A percentile compares a stretch with the other conserved stretches of the same genome.
phyloP scores from a whole-genome alignment of 2,329 filamentous ascomycete species.

The Tolypocladium album region DNA sequence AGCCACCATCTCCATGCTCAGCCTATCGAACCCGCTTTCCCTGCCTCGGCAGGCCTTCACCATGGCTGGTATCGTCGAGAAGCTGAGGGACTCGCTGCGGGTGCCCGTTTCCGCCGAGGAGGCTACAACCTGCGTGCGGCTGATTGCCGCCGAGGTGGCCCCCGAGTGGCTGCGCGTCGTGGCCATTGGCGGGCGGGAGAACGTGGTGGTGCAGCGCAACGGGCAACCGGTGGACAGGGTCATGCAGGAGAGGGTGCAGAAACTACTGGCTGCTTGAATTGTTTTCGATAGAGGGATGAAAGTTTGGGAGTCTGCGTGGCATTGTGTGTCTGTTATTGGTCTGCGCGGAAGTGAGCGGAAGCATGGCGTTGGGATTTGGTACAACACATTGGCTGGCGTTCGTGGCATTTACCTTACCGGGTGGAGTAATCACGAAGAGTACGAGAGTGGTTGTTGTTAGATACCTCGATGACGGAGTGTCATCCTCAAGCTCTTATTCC shows the following conservation, averaged over 20 bases:
- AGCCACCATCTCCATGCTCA: constrained; percentile 56
- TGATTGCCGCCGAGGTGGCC: constrained; percentile 43
- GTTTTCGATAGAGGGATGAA: not conserved
- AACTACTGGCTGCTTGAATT: constrained; percentile 15
- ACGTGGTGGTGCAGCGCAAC: constrained; percentile 42
- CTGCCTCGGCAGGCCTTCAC: constrained; percentile 54
- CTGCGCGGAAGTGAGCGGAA: not conserved
- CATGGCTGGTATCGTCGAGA: constrained; percentile 51
- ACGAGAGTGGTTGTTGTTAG: not conserved
- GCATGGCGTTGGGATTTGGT: constrained; percentile 4
- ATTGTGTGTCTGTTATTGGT: not conserved
- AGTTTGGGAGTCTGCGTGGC: not conserved
- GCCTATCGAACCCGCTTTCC: constrained; percentile 35
- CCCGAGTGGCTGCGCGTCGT: constrained; percentile 46
- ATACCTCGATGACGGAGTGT: not conserved
- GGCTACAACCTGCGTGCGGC: constrained; percentile 34
- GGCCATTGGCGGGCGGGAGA: constrained; percentile 40
- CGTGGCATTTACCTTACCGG: not conserved
- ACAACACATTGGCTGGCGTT: constrained; percentile 1
- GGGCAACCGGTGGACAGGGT: constrained; percentile 26
- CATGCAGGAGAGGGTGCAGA: constrained; percentile 25
- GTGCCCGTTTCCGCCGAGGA: constrained; percentile 43
- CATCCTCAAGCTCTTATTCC: not conserved
- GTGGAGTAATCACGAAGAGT: not conserved
- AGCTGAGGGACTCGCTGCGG: constrained; percentile 56